Base-by-base conservation (phyloP, 805 yeast species). In the Metschnikowia gelsemii region DNA sequence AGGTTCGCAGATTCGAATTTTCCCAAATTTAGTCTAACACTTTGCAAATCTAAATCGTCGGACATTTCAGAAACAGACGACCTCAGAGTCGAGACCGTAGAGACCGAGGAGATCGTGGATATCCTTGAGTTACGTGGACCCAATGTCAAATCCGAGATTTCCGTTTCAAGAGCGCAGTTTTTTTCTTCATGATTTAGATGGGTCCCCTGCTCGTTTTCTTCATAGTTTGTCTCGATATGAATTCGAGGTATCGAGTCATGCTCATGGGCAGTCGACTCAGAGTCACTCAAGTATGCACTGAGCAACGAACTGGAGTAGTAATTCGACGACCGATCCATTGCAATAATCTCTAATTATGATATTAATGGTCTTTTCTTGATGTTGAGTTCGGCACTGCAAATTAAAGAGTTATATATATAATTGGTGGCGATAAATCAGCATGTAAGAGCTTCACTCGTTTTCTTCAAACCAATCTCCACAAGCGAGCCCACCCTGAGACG, bases 21-120 rank as follows among this genome's bases (percentile, higher is more conserved):
- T 13, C 27, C 50, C 16, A 48, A 14, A n/a, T 35, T 43, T 13
- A 38, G 22, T 26, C 34, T 19, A 9, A 50, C 40, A 21, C 54
- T 50, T 28, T 46, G 50, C 25, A 50, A 37, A 32, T 50, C 54
- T 21, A 48, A 22, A 25, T 48, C 54, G 21, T 48, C 49, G 12
- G 45, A 36, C 27, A 35, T 22, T 6, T 20, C 35, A 7, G 47
- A 38, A 5, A 35, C 22, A 4, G 50, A 38, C 8, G 50, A 47
- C 14, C 23, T 28, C 43, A 32, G 43, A 12, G 43, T 18, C 13
- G 5, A 5, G n/a, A 28, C 24, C 6, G 43, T 39, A 8, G 38
- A 39, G 8, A 32, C 34, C 16, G 43, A 39, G n/a, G 43, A 33
- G 12, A 32, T 18, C 17, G 25, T 9, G 2, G 42, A 38, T 8